A percentile compares a stretch with the other conserved stretches of the same genome.
phyloP scores from a whole-genome alignment of 176 grass and related monocot species.

The Oryza glaberrima region DNA sequence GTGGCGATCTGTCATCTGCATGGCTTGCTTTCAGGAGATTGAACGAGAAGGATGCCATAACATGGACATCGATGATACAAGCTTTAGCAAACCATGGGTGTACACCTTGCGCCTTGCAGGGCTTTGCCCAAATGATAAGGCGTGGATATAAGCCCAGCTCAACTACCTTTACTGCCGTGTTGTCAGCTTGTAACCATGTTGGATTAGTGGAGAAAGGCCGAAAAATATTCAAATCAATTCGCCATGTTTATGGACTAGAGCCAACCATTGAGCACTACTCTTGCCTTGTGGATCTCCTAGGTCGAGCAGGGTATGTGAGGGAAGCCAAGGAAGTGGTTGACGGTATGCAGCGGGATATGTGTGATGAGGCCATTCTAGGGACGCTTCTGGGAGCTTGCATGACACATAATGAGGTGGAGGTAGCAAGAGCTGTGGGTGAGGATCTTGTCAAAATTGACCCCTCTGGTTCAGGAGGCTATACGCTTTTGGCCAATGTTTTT shows the following conservation, averaged over 20 bases:
- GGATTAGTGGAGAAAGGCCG: slow-evolving; percentile 58
- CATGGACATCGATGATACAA: slow-evolving; percentile 74
- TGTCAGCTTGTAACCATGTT: slow-evolving; percentile 73
- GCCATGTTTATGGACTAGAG: slow-evolving; percentile 43
- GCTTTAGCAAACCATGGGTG: slow-evolving; percentile 71
- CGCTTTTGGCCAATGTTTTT: slow-evolving; percentile 53
- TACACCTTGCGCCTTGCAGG: slow-evolving; percentile 39
- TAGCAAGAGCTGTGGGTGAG: slow-evolving; percentile 46
- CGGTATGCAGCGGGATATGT: slow-evolving; percentile 50
- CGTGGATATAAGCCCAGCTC: slow-evolving; percentile 56
- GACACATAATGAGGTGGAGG: slow-evolving; percentile 56
- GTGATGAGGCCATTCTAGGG: slow-evolving; percentile 53
- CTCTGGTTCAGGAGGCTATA: slow-evolving; percentile 40
- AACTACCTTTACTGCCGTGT: slow-evolving; percentile 54
- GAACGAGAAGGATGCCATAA: slow-evolving; percentile 56
- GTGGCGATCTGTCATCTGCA: slow-evolving; percentile 55
- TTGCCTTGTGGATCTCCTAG: slow-evolving; percentile 77
- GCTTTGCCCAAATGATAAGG: slow-evolving; percentile 58
- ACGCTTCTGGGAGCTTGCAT: slow-evolving; percentile 68
- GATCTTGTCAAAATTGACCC: slow-evolving; percentile 36
- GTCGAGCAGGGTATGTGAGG: slow-evolving; percentile 50
- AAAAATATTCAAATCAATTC: slow-evolving; percentile 47
- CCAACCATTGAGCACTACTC: slow-evolving; percentile 66
- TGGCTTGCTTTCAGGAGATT: slow-evolving; percentile 53
- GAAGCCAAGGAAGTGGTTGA: slow-evolving; percentile 65